Percentiles rank a stretch among this genome's conserved stretches.
Evolutionary conservation across 108 stramenopile genomes (phyloP).

Genomic region (Pseudonitzschia multiseries): DNA sequence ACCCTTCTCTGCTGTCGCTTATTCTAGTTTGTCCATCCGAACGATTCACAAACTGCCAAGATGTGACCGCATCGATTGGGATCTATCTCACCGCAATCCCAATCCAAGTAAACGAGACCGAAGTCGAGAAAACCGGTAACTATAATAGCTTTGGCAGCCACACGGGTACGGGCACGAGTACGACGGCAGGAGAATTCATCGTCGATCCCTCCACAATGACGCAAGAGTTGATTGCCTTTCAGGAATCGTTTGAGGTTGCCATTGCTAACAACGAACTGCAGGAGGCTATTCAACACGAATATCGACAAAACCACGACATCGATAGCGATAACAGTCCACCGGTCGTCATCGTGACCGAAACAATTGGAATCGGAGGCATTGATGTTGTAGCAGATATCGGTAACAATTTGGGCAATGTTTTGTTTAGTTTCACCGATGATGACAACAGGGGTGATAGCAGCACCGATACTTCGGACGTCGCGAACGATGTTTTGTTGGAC

Average conservation of each 20-base stretch:
- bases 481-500: background rate
- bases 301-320: background rate
- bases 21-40: background rate
- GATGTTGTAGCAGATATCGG: background rate
- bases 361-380: background rate
- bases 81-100: constrained; percentile 7
- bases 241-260: constrained; percentile 8
- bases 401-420: background rate
- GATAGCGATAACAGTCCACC: background rate
- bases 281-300: constrained; percentile 7
- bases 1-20: background rate
- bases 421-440: too few relatives aligned
- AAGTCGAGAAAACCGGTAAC: background rate
- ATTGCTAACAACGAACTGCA: constrained; percentile 18
- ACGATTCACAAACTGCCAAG: constrained; percentile 14
- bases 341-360: constrained; percentile 8
- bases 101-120: background rate
- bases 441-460: background rate
- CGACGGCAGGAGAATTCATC: background rate
- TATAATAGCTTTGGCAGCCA: background rate
- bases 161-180: background rate
- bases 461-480: background rate
- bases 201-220: constrained; percentile 15
- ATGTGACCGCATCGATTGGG: constrained; percentile 15
- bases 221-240: constrained; percentile 13